These are phyloP conservation scores for Pachyrhizus erosus DNA, from an alignment of 306 rosid genomes.

Conservation along the genomic window DNA sequence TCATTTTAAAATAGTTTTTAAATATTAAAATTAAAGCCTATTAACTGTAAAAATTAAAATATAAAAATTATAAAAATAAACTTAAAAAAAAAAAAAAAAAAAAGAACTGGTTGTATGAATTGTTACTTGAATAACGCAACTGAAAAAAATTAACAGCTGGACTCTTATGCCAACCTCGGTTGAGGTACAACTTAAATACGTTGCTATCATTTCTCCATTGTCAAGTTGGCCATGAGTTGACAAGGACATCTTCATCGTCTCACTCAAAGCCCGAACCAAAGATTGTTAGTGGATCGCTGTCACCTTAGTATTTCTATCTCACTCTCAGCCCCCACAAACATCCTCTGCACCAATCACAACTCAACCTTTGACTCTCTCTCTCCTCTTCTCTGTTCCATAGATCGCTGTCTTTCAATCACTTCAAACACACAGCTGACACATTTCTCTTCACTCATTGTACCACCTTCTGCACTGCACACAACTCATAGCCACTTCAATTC, in stretches of 20 bases:
- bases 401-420: conserved; percentile 53
- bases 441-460: conserved; percentile 42
- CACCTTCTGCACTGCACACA: conserved; percentile 34
- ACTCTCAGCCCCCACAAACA: conserved; percentile 52
- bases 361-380: conserved; percentile 55
- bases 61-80: too few relatives aligned
- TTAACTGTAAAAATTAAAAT: too few relatives aligned
- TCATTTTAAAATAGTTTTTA: too few relatives aligned
- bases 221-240: background rate
- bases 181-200: background rate
- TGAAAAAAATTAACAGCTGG: background rate
- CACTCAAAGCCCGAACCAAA: background rate
- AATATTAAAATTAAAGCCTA: too few relatives aligned
- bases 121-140: too few relatives aligned
- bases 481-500: background rate
- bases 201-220: background rate
- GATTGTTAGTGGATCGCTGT: conserved; percentile 4
- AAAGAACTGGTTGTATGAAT: too few relatives aligned
- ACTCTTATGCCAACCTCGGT: background rate
- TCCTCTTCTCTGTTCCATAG: conserved; percentile 55
- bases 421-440: conserved; percentile 40
- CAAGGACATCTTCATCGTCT: background rate
- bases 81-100: too few relatives aligned
- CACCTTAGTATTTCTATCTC: background rate
- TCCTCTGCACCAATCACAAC: conserved; percentile 79